These are phyloP conservation scores for Phytophthora palmivora DNA, from an alignment of 352 stramenopile genomes.

Conservation along the genomic window DNA sequence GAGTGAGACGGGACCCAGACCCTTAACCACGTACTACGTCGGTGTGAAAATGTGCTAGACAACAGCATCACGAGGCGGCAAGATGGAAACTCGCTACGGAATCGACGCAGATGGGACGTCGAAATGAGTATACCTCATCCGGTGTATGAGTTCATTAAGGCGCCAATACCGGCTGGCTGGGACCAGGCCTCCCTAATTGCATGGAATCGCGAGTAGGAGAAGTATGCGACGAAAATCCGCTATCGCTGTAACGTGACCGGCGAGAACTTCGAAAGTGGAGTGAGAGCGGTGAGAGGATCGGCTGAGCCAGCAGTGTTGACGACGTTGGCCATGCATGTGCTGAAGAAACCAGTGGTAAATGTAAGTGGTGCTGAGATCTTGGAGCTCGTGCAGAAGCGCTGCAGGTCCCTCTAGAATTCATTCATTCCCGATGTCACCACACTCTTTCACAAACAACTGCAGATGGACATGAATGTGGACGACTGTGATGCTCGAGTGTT, in stretches of 20 bases:
- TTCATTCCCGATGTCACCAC: constrained; percentile 19
- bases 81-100: not conserved
- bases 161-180: constrained; percentile 12
- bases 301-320: constrained; percentile 12
- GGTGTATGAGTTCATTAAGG: constrained; percentile 10
- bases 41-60: constrained; percentile 1
- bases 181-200: constrained; percentile 19
- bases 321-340: constrained; percentile 10
- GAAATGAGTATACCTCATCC: constrained; percentile 8
- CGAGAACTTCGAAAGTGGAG: constrained; percentile 17
- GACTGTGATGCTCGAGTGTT: constrained; percentile 22
- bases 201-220: constrained; percentile 18
- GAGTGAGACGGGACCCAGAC: too few species aligned
- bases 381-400: constrained; percentile 6
- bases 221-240: constrained; percentile 22
- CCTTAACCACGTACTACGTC: too few species aligned
- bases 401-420: constrained; percentile 9
- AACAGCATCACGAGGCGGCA: not conserved
- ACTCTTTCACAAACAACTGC: constrained; percentile 12
- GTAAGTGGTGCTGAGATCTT: constrained; percentile 10
- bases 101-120: constrained; percentile 2
- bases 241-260: constrained; percentile 22
- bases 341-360: constrained; percentile 9
- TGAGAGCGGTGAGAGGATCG: constrained; percentile 19
- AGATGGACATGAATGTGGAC: constrained; percentile 19